phyloP scores from a whole-genome alignment of 2,329 filamentous ascomycete genomes.

The Alternaria arbusti region DNA sequence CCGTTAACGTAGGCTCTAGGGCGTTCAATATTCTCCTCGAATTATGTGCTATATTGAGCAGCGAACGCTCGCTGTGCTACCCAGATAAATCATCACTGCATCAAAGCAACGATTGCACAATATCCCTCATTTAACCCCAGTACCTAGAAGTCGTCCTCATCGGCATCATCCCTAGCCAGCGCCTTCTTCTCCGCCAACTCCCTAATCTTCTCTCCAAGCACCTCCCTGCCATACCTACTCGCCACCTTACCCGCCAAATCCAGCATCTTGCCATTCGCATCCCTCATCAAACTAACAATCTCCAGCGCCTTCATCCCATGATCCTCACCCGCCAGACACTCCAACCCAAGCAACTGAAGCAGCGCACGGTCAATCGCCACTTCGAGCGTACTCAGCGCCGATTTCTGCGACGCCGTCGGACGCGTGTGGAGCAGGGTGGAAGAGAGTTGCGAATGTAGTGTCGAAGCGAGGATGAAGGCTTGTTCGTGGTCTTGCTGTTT shows the following conservation, averaged over 20 bases:
- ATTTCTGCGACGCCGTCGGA: slow-evolving; percentile 68
- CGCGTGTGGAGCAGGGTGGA: slow-evolving; percentile 75
- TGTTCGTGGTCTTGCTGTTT: slow-evolving; percentile 77
- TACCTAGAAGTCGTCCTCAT: slow-evolving; percentile 18
- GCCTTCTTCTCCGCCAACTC: slow-evolving; percentile 78
- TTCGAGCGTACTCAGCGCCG: slow-evolving; percentile 72
- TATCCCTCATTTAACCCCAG: not conserved
- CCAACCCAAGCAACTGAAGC: slow-evolving; percentile 83
- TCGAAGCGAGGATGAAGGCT: slow-evolving; percentile 74
- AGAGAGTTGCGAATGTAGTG: slow-evolving; percentile 75
- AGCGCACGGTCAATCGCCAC: slow-evolving; percentile 89
- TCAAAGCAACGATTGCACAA: not conserved
- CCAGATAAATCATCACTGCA: not conserved
- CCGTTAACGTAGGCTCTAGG: not conserved
- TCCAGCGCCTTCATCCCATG: slow-evolving; percentile 94
- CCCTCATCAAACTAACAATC: slow-evolving; percentile 83
- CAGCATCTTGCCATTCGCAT: slow-evolving; percentile 85
- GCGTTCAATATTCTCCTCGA: too few relatives aligned
- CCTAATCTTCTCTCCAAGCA: slow-evolving; percentile 89
- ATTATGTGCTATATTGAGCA: too few relatives aligned
- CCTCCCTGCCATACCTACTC: slow-evolving; percentile 77
- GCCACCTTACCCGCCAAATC: slow-evolving; percentile 92
- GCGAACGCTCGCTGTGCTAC: not conserved
- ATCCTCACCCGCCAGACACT: slow-evolving; percentile 93
- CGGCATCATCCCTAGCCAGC: slow-evolving; percentile 56